Percentiles rank a stretch among this genome's conserved stretches.
Evolutionary conservation across 2,329 filamentous ascomycete species (phyloP).

Genomic region (Biscogniauxia mediterranea): DNA sequence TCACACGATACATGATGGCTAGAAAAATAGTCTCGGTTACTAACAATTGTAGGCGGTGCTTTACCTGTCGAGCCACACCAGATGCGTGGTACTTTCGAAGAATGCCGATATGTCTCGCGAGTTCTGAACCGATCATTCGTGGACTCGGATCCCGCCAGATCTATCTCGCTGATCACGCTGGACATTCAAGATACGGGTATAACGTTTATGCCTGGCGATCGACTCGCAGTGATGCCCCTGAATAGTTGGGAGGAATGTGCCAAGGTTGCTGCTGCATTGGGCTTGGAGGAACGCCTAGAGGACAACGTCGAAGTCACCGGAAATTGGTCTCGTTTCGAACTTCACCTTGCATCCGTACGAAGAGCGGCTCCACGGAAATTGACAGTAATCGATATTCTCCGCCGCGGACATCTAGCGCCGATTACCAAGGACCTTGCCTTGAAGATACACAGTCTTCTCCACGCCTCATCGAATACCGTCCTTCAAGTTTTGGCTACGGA

Average conservation of each 20-base stretch:
- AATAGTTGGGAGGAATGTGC: conserved; percentile 55
- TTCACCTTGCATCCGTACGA: conserved; percentile 43
- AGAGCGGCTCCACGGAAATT: conserved; percentile 32
- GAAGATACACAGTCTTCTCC: conserved; percentile 46
- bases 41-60: conserved; percentile 29
- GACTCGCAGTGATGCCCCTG: conserved; percentile 53
- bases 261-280: conserved; percentile 51
- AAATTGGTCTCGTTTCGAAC: conserved; percentile 47
- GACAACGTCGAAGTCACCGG: conserved; percentile 37
- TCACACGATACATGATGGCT: background rate
- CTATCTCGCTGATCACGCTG: conserved; percentile 48
- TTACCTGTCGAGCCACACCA: conserved; percentile 49
- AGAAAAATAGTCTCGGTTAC: background rate
- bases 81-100: conserved; percentile 54
- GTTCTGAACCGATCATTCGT: conserved; percentile 46
- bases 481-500: conserved; percentile 48
- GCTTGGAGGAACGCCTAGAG: conserved; percentile 47
- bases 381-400: conserved; percentile 48
- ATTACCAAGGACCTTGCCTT: conserved; percentile 51
- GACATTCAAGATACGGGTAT: conserved; percentile 53
- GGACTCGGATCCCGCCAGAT: conserved; percentile 44
- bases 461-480: conserved; percentile 48
- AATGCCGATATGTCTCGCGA: conserved; percentile 49
- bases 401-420: conserved; percentile 50
- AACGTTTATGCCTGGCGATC: conserved; percentile 52